Conservation (phyloP, 192 early-diverging fungal species). For the Pilobolus umbonatus region DNA sequence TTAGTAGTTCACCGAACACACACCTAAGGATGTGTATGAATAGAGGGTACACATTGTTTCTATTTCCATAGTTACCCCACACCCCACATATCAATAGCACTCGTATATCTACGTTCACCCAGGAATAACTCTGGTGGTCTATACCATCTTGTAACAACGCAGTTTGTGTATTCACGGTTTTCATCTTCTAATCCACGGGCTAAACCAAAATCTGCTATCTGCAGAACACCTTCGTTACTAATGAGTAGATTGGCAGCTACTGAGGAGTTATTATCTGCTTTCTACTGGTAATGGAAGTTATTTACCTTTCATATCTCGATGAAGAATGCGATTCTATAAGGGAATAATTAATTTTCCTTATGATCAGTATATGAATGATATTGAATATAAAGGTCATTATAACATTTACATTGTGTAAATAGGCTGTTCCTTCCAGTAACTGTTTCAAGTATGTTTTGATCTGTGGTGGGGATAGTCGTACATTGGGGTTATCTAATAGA, state of each 20-base stretch:
- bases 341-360: not conserved
- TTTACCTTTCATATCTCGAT: constrained; percentile 61
- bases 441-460: constrained; percentile 93
- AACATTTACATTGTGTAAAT: constrained; percentile 65
- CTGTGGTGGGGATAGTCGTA: constrained; percentile 59
- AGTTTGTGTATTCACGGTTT: constrained; percentile 72
- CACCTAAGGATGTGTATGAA: constrained; percentile 50
- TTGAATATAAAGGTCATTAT: too few species aligned
- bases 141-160: constrained; percentile 96
- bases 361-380: not conserved
- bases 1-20: constrained; percentile 94
- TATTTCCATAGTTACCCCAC: constrained; percentile 54
- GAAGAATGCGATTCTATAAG: constrained; percentile 48
- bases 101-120: constrained; percentile 75
- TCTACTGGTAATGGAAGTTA: too few species aligned
- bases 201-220: constrained; percentile 96
- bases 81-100: constrained; percentile 98
- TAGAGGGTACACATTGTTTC: not conserved
- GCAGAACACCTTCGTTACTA: constrained; percentile 83
- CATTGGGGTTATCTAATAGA: constrained; percentile 81
- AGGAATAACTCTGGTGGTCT: constrained; percentile 94
- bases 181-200: constrained; percentile 71
- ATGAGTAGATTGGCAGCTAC: constrained; percentile 91
- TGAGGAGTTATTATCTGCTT: constrained; percentile 3
- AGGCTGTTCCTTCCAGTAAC: constrained; percentile 84